Evolutionary conservation across 2,329 filamentous ascomycete genomes (phyloP), one percentile per base, ranked within the genome.

Genomic region (Xylaria sp.): DNA sequence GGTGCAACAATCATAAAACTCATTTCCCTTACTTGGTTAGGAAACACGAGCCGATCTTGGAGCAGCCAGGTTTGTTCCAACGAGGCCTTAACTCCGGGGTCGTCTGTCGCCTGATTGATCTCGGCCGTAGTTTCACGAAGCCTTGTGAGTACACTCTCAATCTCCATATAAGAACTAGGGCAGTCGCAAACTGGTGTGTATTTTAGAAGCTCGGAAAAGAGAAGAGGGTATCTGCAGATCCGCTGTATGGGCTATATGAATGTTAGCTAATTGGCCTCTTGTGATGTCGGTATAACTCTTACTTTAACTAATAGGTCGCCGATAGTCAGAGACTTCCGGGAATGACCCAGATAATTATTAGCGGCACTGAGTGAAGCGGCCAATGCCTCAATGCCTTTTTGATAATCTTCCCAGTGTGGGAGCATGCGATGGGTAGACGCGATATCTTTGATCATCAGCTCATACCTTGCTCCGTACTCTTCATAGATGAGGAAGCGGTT

Each of bases 271-370:
- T 36, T n/a, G 58, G 40, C 33, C 59, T 40, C 56, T 59, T 17
- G 3, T 44, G 51, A 36, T 13, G 20, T 53, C 36, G 15, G n/a
- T 38, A 40, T 20, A 4, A 38, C 40, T 57, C 79, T 72, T 74
- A 93, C 94, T 88, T 98, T 98, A 73, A 97, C 94, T 64, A 98
- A 85, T 5, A 98, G 85, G 80, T 98, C 96, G 58, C 90, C 89
- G 71, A 97, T 88, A 1, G 92, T 94, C 72, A 97, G 82, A 2
- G 93, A 92, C 76, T 93, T 97, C 75, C 88, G 93, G 36, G 86
- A 85, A 64, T 88, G 86, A 17, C 88, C 85, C 38, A 86, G 83
- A 61, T 88, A 86, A 67, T 85, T 88, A 67, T 91, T 90, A n/a
- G 88, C 84, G 0, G 94, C 91, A 17, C 89, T 87, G 28, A 97